Conservation (phyloP, 164 flowering plant species). For the Aristolochia contorta region DNA sequence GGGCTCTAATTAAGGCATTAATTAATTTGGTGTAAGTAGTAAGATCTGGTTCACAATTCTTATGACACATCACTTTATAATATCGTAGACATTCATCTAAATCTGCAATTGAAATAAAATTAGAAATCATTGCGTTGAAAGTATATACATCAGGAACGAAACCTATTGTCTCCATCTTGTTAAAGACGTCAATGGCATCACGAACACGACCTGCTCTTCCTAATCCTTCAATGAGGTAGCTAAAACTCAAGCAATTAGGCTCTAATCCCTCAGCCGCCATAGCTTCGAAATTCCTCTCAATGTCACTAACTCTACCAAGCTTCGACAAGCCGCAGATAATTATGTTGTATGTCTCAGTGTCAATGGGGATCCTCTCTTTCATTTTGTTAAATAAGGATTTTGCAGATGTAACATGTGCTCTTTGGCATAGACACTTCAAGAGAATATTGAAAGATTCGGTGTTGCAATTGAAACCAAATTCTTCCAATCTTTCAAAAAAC, state of each 20-base stretch:
- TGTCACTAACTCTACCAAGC: conserved; percentile 42
- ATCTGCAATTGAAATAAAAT: conserved; percentile 38
- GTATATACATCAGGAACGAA: conserved; percentile 30
- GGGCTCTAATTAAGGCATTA: conserved; percentile 35
- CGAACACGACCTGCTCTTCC: conserved; percentile 68
- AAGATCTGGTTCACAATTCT: conserved; percentile 38
- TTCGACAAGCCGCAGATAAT: conserved; percentile 74
- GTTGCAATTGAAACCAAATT: conserved; percentile 37
- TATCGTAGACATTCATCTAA: conserved; percentile 47
- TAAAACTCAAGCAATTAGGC: conserved; percentile 48
- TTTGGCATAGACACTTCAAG: conserved; percentile 41
- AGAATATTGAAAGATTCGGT: conserved; percentile 52
- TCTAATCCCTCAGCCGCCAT: conserved; percentile 54
- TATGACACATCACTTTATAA: conserved; percentile 39
- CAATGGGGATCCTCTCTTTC: conserved; percentile 43
- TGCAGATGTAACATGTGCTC: conserved; percentile 60
- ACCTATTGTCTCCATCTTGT: conserved; percentile 40
- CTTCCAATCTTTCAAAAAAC: conserved; percentile 39
- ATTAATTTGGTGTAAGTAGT: conserved; percentile 57
- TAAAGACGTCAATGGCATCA: conserved; percentile 52
- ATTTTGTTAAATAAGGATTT: conserved; percentile 32
- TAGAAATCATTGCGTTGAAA: conserved; percentile 69
- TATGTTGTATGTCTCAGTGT: conserved; percentile 38
- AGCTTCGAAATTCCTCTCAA: conserved; percentile 40
- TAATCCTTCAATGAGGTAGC: conserved; percentile 53